phyloP scores from a whole-genome alignment of 208 protist species.

The Trypanosoma cruzi region DNA sequence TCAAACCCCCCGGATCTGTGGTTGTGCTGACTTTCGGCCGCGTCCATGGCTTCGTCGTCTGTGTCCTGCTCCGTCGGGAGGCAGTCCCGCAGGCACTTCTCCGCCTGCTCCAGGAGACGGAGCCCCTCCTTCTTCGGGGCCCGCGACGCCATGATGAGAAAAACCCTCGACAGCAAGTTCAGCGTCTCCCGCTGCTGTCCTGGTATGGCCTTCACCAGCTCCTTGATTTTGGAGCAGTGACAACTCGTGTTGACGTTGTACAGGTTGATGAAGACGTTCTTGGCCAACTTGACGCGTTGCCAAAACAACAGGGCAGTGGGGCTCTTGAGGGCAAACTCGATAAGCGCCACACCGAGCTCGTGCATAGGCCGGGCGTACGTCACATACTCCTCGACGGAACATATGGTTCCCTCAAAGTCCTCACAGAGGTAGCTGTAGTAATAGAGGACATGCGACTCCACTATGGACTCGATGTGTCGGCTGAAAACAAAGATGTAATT shows the following conservation, averaged over 20 bases:
- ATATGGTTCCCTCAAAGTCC: conserved; percentile 78
- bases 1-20: conserved; percentile 1
- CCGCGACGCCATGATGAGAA: conserved; percentile 86
- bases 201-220: conserved; percentile 63
- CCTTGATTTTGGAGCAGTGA: conserved; percentile 57
- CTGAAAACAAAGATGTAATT: conserved; percentile 86
- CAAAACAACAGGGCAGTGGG: conserved; percentile 77
- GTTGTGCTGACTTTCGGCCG: background rate
- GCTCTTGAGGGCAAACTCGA: conserved; percentile 86
- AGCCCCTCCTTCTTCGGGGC: conserved; percentile 63
- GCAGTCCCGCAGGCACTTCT: conserved; percentile 81
- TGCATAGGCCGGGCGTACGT: conserved; percentile 78
- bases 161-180: conserved; percentile 67
- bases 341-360: conserved; percentile 65
- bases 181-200: conserved; percentile 81
- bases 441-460: conserved; percentile 81
- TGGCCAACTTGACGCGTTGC: conserved; percentile 75
- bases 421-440: conserved; percentile 83
- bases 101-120: conserved; percentile 73
- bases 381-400: conserved; percentile 86
- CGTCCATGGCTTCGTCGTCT: conserved; percentile 39
- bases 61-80: conserved; percentile 40
- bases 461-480: conserved; percentile 60
- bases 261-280: conserved; percentile 74
- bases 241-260: conserved; percentile 71